Base-by-base conservation (phyloP, 2,329 filamentous ascomycete genomes). In the Hymenoscyphus linearis region DNA sequence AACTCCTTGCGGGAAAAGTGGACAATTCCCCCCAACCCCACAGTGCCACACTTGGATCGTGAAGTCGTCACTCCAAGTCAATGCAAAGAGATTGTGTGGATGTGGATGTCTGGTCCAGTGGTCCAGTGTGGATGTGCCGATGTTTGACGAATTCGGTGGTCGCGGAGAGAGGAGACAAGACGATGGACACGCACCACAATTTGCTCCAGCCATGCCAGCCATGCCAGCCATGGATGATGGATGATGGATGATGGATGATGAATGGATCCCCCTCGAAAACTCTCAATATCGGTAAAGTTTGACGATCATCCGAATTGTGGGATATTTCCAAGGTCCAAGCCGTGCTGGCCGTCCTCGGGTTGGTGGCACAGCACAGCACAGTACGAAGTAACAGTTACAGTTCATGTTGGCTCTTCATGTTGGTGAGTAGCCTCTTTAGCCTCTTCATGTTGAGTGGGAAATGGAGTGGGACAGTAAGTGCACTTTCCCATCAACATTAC, bases 231-330 rank as follows among this genome's bases (percentile, higher is more conserved):
- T n/a, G n/a, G n/a, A n/a, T n/a, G n/a, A n/a, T n/a, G n/a, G n/a
- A n/a, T n/a, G n/a, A n/a, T n/a, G n/a, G n/a, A n/a, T n/a, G n/a
- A n/a, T n/a, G n/a, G n/a, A n/a, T n/a, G n/a, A n/a, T n/a, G n/a
- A n/a, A n/a, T n/a, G n/a, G n/a, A n/a, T n/a, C 36, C 26, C 36
- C n/a, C 35, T 35, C 18, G 12, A 13, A 12, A 9, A 27, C 3
- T 18, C 10, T 37, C 34, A 34, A 52, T 54, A 59, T 60, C 50
- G 57, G 64, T 58, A 57, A 61, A 58, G 57, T 47, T 44, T 63
- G 64, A 61, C 55, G 66, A 67, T 67, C 66, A 66, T 59, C 66
- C 66, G 64, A 65, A 57, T 60, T 60, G 53, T 62, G 57, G 64
- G 57, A 62, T 59, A 22, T 47, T 47, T 47, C 18, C 40, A 47